These are phyloP conservation scores for Sclerotinia minor DNA, from an alignment of 2,329 filamentous ascomycete species.

Conservation along the genomic window DNA sequence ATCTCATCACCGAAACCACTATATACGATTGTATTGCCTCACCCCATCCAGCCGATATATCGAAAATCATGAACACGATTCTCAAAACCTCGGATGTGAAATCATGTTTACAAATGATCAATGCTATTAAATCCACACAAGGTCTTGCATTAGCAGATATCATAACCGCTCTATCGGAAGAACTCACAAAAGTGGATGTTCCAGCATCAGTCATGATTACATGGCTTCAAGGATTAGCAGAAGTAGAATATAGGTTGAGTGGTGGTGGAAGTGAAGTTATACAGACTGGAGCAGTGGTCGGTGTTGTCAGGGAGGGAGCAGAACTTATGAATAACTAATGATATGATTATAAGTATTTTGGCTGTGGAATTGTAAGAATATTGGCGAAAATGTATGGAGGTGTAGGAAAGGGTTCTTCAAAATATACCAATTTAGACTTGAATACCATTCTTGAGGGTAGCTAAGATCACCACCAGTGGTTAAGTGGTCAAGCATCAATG, in stretches of 20 bases:
- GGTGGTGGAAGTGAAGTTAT: constrained; percentile 83
- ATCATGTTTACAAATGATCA: constrained; percentile 83
- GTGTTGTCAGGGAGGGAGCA: constrained; percentile 81
- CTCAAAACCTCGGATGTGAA: constrained; percentile 85
- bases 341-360: not conserved
- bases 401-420: not conserved
- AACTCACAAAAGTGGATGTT: constrained; percentile 80
- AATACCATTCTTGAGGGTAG: not conserved
- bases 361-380: not conserved
- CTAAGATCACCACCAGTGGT: not conserved
- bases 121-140: constrained; percentile 79
- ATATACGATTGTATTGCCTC: constrained; percentile 98
- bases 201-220: constrained; percentile 82
- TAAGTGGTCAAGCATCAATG: not conserved
- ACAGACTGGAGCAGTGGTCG: constrained; percentile 91
- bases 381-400: not conserved
- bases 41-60: constrained; percentile 85
- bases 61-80: constrained; percentile 79
- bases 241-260: constrained; percentile 88
- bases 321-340: constrained; percentile 60
- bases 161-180: constrained; percentile 79
- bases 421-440: not conserved
- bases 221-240: constrained; percentile 88
- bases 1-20: constrained; percentile 84
- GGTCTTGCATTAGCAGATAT: constrained; percentile 93